A percentile compares a stretch with the other conserved stretches of the same genome.
Evolutionary conservation across 169 alveolate species (phyloP).

Genomic region (Perkinsus chesapeaki): DNA sequence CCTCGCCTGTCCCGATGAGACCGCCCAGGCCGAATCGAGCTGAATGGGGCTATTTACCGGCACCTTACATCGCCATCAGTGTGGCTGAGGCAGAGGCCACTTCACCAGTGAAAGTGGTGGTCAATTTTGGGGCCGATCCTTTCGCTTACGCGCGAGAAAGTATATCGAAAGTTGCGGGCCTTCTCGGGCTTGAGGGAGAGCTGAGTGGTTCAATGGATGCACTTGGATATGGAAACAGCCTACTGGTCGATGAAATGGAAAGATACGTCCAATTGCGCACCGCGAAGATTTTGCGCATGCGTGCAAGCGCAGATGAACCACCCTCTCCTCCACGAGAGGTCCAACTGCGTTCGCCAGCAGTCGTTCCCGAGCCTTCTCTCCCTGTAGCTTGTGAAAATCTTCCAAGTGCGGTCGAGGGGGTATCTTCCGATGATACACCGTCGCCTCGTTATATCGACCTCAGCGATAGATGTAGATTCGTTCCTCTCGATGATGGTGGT

Average conservation of each 20-base stretch:
- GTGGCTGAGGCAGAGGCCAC: not conserved
- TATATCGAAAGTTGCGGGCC: not conserved
- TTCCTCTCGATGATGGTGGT: not conserved
- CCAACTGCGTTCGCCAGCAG: not conserved
- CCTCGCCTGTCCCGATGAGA: not conserved
- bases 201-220: not conserved
- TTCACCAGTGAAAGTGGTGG: not conserved
- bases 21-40: not conserved
- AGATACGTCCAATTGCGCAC: not conserved
- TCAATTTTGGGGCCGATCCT: not conserved
- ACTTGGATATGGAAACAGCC: not conserved
- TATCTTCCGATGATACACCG: too few relatives aligned
- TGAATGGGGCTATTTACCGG: not conserved
- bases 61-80: not conserved
- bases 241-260: not conserved
- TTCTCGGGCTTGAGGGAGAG: too few relatives aligned
- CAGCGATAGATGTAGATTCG: not conserved
- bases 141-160: not conserved
- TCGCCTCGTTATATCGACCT: too few relatives aligned
- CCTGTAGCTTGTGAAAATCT: not conserved
- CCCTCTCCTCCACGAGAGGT: not conserved
- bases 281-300: not conserved
- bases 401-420: not conserved
- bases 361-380: not conserved
- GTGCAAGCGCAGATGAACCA: not conserved